Percentiles rank a stretch among this genome's conserved stretches.
Conservation (phyloP, 169 alveolate species). For the Eimeria maxima region DNA sequence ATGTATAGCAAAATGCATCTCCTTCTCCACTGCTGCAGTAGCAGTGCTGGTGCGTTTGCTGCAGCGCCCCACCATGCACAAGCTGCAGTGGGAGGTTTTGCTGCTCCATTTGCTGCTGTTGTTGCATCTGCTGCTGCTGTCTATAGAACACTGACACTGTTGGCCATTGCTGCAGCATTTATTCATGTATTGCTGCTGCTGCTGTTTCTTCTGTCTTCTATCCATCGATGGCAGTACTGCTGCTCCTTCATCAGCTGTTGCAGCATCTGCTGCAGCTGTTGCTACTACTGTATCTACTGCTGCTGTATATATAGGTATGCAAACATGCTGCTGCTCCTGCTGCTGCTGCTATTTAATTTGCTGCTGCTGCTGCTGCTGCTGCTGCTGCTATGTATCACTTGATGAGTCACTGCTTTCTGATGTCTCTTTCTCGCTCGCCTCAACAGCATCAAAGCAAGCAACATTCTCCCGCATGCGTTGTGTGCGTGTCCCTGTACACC, state of each 20-base stretch:
- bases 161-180: too few species aligned
- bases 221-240: too few species aligned
- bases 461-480: slow-evolving; percentile 40
- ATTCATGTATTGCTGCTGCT: too few species aligned
- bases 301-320: too few species aligned
- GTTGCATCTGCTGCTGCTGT: neutral
- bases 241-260: too few species aligned
- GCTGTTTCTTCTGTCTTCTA: too few species aligned
- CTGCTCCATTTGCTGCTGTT: neutral
- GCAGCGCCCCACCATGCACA: neutral
- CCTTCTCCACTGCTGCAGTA: neutral
- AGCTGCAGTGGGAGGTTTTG: neutral
- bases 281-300: too few species aligned
- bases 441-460: slow-evolving; percentile 40
- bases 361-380: neutral
- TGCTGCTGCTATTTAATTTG: neutral
- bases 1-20: neutral
- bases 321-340: neutral
- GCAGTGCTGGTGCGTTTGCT: neutral
- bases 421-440: slow-evolving; percentile 26
- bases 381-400: neutral
- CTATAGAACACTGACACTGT: neutral
- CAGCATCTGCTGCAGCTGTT: too few species aligned
- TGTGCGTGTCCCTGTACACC: slow-evolving; percentile 31
- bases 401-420: slow-evolving; percentile 41